phyloP scores from a whole-genome alignment of 2,329 filamentous ascomycete genomes.

The Colletotrichum destructivum region DNA sequence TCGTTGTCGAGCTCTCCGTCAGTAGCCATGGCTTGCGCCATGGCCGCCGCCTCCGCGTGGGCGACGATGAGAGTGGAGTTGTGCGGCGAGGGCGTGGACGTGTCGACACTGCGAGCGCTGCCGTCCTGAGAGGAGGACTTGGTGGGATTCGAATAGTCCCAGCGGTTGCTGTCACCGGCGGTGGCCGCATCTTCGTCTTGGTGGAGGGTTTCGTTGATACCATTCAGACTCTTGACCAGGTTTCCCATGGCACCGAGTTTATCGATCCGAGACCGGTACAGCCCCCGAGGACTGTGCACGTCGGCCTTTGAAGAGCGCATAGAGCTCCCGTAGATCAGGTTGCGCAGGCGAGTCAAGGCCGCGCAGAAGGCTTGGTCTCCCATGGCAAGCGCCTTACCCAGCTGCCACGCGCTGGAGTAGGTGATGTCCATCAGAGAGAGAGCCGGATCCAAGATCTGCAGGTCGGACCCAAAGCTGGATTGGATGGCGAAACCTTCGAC shows the following conservation, averaged over 20 bases:
- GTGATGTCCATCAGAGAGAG: constrained; percentile 60
- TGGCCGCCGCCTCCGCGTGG: neutral
- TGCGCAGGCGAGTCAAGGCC: constrained; percentile 44
- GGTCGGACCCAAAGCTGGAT: constrained; percentile 53
- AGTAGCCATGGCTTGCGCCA: neutral
- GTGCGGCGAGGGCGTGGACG: too few species aligned
- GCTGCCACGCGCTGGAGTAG: constrained; percentile 60
- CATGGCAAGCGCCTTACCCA: constrained; percentile 58
- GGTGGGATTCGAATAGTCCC: too few species aligned
- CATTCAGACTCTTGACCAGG: too few species aligned
- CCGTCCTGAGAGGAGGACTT: too few species aligned
- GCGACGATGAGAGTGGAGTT: too few species aligned
- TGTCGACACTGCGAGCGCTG: too few species aligned
- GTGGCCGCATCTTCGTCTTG: too few species aligned
- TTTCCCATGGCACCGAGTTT: constrained; percentile 38
- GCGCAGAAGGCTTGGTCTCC: constrained; percentile 51
- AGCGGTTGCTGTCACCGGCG: too few species aligned
- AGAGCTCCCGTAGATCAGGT: neutral
- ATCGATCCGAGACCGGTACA: neutral
- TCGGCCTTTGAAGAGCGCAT: neutral
- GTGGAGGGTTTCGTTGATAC: too few species aligned
- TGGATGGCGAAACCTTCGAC: constrained; percentile 35
- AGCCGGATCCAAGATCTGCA: constrained; percentile 57
- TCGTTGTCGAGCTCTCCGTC: constrained; percentile 44
- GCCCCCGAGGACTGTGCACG: neutral